Evolutionary conservation across 257 asterid species (phyloP), one percentile per base, ranked within the genome.

Genomic region (Datura wrightii): DNA sequence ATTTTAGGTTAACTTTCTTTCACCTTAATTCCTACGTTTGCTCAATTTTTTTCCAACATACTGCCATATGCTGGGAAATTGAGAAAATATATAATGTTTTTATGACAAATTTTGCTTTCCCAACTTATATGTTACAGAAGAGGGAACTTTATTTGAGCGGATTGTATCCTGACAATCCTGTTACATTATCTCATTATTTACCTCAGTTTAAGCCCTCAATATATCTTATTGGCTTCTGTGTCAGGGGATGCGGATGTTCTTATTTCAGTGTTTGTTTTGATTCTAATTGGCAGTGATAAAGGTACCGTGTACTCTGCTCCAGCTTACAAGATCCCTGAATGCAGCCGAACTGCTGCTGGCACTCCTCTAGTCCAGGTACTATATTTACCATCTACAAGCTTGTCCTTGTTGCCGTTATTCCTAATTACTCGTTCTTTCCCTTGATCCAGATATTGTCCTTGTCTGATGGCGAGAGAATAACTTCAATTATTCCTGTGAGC

Each of bases 391-490:
- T 79, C 19, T 74, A 76, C 59, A 80, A 80, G 84, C 59, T 53
- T 84, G 62, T 39, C 4, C 52, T 79, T 42, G 84, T 80, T 82
- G 58, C 72, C 84, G 78, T 11, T 52, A 44, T 67, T 82, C 10
- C 56, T 85, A 85, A 37, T 72, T 85, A 14, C 52, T 59, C 83
- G 63, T 88, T 34, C 80, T 82, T 59, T 44, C 88, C 74, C 82
- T 86, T 71, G 86, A 83, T 89, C 82, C 94, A 97, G 99, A 87
- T 97, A 86, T 88, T 97, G 87, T 90, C 97, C 86, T 88, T 97
- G 60, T 92, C 98, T 65, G 99, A 97, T 69, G 98, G 99, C 62
- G 99, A 97, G 92, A 95, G 97, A 90, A 92, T 97, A 87, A 97
- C 99, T 81, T 97, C 99, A 71, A 89, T 97, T 66, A 91, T 97